A percentile compares a stretch with the other conserved stretches of the same genome.
Conservation (phyloP, 805 yeast species). For the Saturnispora ahearnii region DNA sequence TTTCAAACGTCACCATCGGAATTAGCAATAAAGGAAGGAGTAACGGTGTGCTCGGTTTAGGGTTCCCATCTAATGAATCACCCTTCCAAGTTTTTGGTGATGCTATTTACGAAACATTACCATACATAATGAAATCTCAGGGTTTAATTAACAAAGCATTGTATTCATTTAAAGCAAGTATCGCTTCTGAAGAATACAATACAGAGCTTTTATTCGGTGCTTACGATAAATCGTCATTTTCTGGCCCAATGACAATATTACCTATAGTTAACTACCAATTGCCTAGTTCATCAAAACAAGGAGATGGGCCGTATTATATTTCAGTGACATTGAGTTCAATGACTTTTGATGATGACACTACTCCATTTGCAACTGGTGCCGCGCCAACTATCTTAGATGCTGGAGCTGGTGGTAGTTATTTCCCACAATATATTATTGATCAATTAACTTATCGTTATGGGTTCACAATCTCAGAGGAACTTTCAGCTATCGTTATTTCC, state of each 20-base stretch:
- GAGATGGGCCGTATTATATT: slow-evolving; percentile 27
- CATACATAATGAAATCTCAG: slow-evolving; percentile 42
- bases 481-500: slow-evolving; percentile 36
- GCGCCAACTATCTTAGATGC: slow-evolving; percentile 39
- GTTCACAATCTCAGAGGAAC: slow-evolving; percentile 31
- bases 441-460: slow-evolving; percentile 25
- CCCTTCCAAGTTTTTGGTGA: slow-evolving; percentile 27
- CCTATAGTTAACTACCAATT: slow-evolving; percentile 12
- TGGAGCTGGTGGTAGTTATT: slow-evolving; percentile 40
- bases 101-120: slow-evolving; percentile 48
- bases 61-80: slow-evolving; percentile 55
- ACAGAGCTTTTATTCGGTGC: slow-evolving; percentile 53
- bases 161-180: slow-evolving; percentile 38
- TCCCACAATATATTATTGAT: slow-evolving; percentile 30
- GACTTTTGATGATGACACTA: slow-evolving; percentile 17
- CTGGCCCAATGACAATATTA: slow-evolving; percentile 30
- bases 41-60: slow-evolving; percentile 64
- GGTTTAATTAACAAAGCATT: slow-evolving; percentile 45
- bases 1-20: slow-evolving; percentile 53
- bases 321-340: slow-evolving; percentile 36
- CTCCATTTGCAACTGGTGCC: slow-evolving; percentile 14
- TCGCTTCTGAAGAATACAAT: slow-evolving; percentile 34
- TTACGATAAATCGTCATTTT: slow-evolving; percentile 40
- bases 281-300: slow-evolving; percentile 24
- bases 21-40: slow-evolving; percentile 51